phyloP scores from a whole-genome alignment of 108 stramenopile genomes.

The Seminavis robusta region DNA sequence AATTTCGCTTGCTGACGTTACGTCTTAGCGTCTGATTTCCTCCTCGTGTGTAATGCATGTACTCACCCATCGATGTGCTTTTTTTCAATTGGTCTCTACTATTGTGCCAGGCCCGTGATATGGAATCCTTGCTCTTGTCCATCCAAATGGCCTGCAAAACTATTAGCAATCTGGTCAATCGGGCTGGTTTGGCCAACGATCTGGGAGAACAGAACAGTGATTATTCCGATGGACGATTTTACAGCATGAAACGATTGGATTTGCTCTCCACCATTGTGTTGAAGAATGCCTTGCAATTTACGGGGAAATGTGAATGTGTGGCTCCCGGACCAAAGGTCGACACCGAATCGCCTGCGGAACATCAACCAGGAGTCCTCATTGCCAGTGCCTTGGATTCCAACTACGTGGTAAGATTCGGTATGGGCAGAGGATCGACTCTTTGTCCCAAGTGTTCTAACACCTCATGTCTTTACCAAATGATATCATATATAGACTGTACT shows the following conservation, averaged over 20 bases:
- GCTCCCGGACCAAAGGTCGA: slow-evolving; percentile 45
- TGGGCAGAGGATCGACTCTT: background rate
- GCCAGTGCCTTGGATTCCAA: slow-evolving; percentile 71
- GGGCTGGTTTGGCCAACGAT: slow-evolving; percentile 40
- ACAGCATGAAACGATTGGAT: slow-evolving; percentile 97
- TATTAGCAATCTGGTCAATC: slow-evolving; percentile 85
- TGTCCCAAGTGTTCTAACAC: background rate
- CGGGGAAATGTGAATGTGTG: slow-evolving; percentile 71
- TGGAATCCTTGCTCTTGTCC: slow-evolving; percentile 70
- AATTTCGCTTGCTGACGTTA: too few relatives aligned
- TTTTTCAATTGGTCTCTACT: background rate
- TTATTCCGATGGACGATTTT: slow-evolving; percentile 72
- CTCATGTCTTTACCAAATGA: too few relatives aligned
- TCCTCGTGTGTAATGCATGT: background rate
- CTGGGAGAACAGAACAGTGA: slow-evolving; percentile 3
- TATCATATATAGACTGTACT: slow-evolving; percentile 86
- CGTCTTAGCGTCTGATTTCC: background rate
- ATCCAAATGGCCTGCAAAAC: slow-evolving; percentile 95
- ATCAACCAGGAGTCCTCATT: slow-evolving; percentile 89
- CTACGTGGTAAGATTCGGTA: slow-evolving; percentile 44
- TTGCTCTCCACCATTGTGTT: slow-evolving; percentile 94
- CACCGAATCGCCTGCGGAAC: slow-evolving; percentile 50
- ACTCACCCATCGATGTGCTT: background rate
- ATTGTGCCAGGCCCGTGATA: slow-evolving; percentile 26
- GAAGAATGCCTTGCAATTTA: slow-evolving; percentile 89